Conservation (phyloP, 257 asterid genomes). For the Apocynum venetum region DNA sequence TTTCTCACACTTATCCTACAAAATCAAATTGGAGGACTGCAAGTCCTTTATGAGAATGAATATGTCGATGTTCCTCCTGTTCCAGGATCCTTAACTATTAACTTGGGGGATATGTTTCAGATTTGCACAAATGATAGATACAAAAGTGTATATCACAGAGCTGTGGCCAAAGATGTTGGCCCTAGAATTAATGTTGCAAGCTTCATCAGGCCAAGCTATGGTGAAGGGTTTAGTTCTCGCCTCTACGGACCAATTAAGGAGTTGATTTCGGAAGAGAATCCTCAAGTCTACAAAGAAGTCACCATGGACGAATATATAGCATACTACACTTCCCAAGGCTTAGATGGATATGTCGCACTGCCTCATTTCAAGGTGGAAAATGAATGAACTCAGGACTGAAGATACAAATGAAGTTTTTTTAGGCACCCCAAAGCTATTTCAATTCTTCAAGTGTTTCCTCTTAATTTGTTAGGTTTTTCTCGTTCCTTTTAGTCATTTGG, state of each 20-base stretch:
- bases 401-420: too few species aligned
- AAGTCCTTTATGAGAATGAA: slow-evolving; percentile 4
- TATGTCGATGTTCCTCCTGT: slow-evolving; percentile 5
- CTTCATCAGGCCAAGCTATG: slow-evolving; percentile 8
- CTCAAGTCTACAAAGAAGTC: slow-evolving; percentile 5
- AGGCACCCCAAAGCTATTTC: too few species aligned
- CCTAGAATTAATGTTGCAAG: slow-evolving; percentile 9
- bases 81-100: slow-evolving; percentile 1
- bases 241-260: slow-evolving; percentile 16
- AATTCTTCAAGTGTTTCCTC: too few species aligned
- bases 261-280: slow-evolving; percentile 18
- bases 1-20: slow-evolving; percentile 9
- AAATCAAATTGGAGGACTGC: slow-evolving; percentile 9
- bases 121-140: slow-evolving; percentile 2
- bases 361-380: slow-evolving; percentile 14
- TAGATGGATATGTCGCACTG: slow-evolving; percentile 5
- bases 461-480: too few species aligned
- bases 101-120: slow-evolving; percentile 12
- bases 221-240: not conserved
- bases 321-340: slow-evolving; percentile 8
- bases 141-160: slow-evolving; percentile 12
- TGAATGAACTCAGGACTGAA: not conserved
- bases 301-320: slow-evolving; percentile 14
- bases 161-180: slow-evolving; percentile 2
- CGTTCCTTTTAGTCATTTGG: too few species aligned